Evolutionary conservation across 225 moss, liverwort and hornwort genomes (phyloP).

Genomic region (Polytrichum commune): DNA sequence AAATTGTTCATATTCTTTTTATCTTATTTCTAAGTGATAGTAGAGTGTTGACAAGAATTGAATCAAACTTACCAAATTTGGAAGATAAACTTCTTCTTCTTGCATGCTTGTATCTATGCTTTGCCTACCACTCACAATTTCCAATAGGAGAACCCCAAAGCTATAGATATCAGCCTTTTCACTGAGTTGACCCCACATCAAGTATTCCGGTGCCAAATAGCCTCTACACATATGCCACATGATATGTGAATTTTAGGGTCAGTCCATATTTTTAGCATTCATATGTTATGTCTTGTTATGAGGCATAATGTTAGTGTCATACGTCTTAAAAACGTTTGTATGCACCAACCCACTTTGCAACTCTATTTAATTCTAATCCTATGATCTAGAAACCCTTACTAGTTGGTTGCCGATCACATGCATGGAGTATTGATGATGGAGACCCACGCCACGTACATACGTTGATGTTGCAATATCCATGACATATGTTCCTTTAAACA

Average conservation of each 20-base stretch:
- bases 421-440: too few relatives aligned
- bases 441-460: too few relatives aligned
- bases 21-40: background rate
- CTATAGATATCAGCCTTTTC: constrained; percentile 42
- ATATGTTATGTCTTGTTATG: too few relatives aligned
- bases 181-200: constrained; percentile 27
- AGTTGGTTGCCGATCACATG: too few relatives aligned
- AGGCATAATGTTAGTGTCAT: too few relatives aligned
- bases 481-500: too few relatives aligned
- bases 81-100: constrained; percentile 1
- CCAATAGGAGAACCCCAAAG: constrained; percentile 37
- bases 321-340: too few relatives aligned
- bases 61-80: constrained; percentile 6
- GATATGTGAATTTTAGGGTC: background rate
- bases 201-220: constrained; percentile 35
- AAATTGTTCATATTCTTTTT: background rate
- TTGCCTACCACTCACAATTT: constrained; percentile 29
- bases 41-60: background rate
- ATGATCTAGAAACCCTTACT: too few relatives aligned
- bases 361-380: too few relatives aligned
- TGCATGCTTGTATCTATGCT: constrained; percentile 14
- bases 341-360: too few relatives aligned
- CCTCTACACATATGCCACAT: constrained; percentile 14
- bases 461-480: too few relatives aligned
- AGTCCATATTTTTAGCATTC: background rate